Evolutionary conservation across 2,329 filamentous ascomycete genomes (phyloP).

Genomic region (Intubia oerlemansii): DNA sequence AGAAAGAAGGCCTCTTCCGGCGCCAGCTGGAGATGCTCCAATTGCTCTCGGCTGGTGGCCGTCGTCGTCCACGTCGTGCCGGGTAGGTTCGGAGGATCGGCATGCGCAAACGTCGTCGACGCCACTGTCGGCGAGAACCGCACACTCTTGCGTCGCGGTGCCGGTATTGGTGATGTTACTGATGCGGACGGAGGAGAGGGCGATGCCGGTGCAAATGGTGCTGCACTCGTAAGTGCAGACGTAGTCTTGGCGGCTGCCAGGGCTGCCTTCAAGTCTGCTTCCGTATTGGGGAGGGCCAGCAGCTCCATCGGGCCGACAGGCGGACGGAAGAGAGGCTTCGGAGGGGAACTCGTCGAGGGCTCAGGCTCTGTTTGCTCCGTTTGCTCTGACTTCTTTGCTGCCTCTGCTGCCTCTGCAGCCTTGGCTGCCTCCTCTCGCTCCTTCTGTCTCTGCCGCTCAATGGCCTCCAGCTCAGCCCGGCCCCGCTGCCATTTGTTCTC

Average conservation of each 20-base stretch:
- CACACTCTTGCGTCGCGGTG: slow-evolving; percentile 41
- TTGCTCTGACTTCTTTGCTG: too few relatives aligned
- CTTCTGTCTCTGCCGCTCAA: slow-evolving; percentile 41
- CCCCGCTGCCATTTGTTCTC: slow-evolving; percentile 82
- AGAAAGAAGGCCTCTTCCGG: slow-evolving; percentile 87
- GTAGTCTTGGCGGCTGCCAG: slow-evolving; percentile 13
- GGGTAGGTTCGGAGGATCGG: neutral
- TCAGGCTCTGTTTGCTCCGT: too few relatives aligned
- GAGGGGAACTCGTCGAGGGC: too few relatives aligned
- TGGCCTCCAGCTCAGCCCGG: slow-evolving; percentile 64
- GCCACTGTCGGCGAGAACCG: slow-evolving; percentile 48
- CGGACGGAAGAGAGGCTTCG: too few relatives aligned
- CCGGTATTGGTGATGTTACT: too few relatives aligned
- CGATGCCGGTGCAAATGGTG: too few relatives aligned
- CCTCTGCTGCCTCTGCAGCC: neutral
- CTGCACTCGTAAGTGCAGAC: too few relatives aligned
- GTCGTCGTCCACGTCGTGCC: neutral
- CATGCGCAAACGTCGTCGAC: slow-evolving; percentile 34
- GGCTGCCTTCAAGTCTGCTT: neutral
- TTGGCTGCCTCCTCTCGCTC: slow-evolving; percentile 18
- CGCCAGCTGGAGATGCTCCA: slow-evolving; percentile 87
- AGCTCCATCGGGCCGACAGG: slow-evolving; percentile 1
- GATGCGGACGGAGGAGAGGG: too few relatives aligned
- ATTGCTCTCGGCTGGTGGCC: slow-evolving; percentile 19
- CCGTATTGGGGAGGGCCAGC: neutral